A percentile compares a stretch with the other conserved stretches of the same genome.
phyloP scores from a whole-genome alignment of 495 filamentous ascomycete species.

The Penicillium soppii region DNA sequence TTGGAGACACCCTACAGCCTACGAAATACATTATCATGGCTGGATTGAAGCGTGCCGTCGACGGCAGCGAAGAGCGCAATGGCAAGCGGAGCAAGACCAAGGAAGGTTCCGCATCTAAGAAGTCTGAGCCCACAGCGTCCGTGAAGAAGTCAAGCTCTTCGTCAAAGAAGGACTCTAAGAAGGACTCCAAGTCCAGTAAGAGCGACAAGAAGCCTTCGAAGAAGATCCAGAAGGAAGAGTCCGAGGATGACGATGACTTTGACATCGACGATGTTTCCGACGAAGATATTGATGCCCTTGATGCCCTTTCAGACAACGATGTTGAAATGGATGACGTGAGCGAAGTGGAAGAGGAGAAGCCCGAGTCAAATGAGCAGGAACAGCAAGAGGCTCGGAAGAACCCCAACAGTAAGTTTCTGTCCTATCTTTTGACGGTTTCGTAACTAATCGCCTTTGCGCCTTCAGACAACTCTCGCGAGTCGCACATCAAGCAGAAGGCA shows the following conservation, averaged over 20 bases:
- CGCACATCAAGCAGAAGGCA: conserved; percentile 89
- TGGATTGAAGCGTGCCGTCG: conserved; percentile 46
- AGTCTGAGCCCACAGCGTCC: conserved; percentile 28
- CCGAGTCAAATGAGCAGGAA: conserved; percentile 15
- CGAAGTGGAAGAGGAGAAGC: conserved; percentile 31
- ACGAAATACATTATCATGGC: conserved; percentile 30
- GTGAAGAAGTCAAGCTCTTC: conserved; percentile 32
- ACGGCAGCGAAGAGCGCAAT: conserved; percentile 44
- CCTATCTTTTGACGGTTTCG: not conserved
- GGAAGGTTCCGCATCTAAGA: conserved; percentile 35
- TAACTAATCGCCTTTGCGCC: conserved; percentile 10
- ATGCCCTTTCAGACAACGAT: conserved; percentile 31
- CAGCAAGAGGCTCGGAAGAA: conserved; percentile 13
- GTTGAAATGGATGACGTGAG: conserved; percentile 36
- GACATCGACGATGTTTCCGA: conserved; percentile 45
- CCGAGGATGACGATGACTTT: conserved; percentile 41
- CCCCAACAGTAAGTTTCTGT: conserved; percentile 31
- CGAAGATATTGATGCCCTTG: conserved; percentile 30
- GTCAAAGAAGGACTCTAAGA: conserved; percentile 29
- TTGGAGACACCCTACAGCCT: not conserved
- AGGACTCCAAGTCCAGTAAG: conserved; percentile 25
- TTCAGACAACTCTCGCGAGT: conserved; percentile 64
- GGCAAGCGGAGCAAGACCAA: conserved; percentile 50
- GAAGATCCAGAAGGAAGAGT: conserved; percentile 33
- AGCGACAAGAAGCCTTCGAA: conserved; percentile 35